These are phyloP conservation scores for Ogataea trehalophila DNA, from an alignment of 805 yeast species.

Conservation along the genomic window DNA sequence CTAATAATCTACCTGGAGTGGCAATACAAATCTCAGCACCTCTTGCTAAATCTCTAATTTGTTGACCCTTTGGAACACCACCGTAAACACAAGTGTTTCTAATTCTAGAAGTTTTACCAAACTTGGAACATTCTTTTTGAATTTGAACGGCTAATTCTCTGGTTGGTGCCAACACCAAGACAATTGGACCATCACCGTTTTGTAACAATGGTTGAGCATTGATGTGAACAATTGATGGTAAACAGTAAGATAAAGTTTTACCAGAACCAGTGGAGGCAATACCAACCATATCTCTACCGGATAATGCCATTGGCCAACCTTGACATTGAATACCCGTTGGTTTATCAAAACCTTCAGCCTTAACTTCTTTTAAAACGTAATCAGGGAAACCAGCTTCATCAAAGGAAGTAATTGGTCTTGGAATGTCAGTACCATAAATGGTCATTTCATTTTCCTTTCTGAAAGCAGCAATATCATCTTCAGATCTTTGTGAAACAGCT, in stretches of 20 bases:
- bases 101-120: slow-evolving; percentile 86
- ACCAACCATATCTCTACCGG: slow-evolving; percentile 99
- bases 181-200: slow-evolving; percentile 97
- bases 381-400: slow-evolving; percentile 98
- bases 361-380: slow-evolving; percentile 84
- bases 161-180: slow-evolving; percentile 92
- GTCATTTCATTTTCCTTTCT: slow-evolving; percentile 86
- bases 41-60: slow-evolving; percentile 90
- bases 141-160: slow-evolving; percentile 98
- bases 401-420: slow-evolving; percentile 87
- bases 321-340: slow-evolving; percentile 98
- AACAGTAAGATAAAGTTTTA: slow-evolving; percentile 94
- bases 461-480: slow-evolving; percentile 66
- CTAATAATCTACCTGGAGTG: slow-evolving; percentile 98
- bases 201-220: slow-evolving; percentile 93
- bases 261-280: slow-evolving; percentile 99
- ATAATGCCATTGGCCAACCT: slow-evolving; percentile 99
- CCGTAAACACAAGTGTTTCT: slow-evolving; percentile 98
- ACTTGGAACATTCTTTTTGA: slow-evolving; percentile 92
- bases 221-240: slow-evolving; percentile 96
- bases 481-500: slow-evolving; percentile 68
- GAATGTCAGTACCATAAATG: slow-evolving; percentile 76
- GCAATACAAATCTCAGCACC: slow-evolving; percentile 97
- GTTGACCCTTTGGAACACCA: slow-evolving; percentile 98
- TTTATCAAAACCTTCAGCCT: slow-evolving; percentile 84